These are phyloP conservation scores for Batkoa obscura DNA, from an alignment of 371 early-diverging fungal genomes.

Conservation along the genomic window DNA sequence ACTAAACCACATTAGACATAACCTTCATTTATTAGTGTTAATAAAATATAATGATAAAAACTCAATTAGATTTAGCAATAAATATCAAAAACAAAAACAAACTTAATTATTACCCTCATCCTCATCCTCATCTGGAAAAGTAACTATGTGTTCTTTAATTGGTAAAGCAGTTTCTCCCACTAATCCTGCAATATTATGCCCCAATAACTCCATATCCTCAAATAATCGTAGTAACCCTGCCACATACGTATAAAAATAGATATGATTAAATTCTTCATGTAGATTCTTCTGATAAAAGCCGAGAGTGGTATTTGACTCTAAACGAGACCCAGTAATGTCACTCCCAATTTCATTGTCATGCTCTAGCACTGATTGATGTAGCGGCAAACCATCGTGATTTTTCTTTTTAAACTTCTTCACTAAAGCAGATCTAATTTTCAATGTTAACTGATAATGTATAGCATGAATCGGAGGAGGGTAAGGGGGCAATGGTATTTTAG, in stretches of 20 bases:
- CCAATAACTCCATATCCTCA: conserved; percentile 1
- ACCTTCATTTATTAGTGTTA: too few species aligned
- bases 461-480: conserved; percentile 12
- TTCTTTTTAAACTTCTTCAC: background rate
- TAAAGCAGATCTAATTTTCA: background rate
- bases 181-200: conserved; percentile 2
- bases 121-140: too few species aligned
- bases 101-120: too few species aligned
- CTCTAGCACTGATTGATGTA: background rate
- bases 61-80: too few species aligned
- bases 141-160: background rate
- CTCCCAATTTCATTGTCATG: background rate
- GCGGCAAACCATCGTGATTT: too few species aligned
- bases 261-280: conserved; percentile 4
- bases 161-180: conserved; percentile 1
- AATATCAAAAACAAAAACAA: too few species aligned
- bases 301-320: too few species aligned
- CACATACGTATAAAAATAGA: conserved; percentile 5
- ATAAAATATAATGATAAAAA: too few species aligned
- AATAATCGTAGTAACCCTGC: background rate
- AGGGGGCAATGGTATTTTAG: conserved; percentile 23
- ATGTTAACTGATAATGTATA: conserved; percentile 1
- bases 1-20: too few species aligned
- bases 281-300: too few species aligned
- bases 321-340: too few species aligned